Percentiles rank a stretch among this genome's conserved stretches.
These are phyloP conservation scores for Solanum clarkiae DNA, from an alignment of 257 asterid species.

Conservation along the genomic window DNA sequence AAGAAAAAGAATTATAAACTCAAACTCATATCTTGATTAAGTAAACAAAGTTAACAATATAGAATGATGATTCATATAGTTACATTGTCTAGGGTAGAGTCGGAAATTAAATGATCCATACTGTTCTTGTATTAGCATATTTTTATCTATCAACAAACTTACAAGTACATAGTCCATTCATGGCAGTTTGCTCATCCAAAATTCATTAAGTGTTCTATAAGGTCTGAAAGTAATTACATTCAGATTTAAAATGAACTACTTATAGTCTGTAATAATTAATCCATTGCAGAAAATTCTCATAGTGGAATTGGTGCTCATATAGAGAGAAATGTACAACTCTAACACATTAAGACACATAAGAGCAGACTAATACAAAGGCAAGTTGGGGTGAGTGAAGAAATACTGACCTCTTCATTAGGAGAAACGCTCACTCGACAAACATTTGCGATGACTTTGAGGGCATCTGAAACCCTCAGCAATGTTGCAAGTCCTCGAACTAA, in stretches of 20 bases:
- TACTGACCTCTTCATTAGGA: constrained; percentile 69
- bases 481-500: constrained; percentile 72
- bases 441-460: constrained; percentile 50
- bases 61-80: not conserved
- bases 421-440: constrained; percentile 85
- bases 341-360: not conserved
- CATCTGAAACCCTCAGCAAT: constrained; percentile 69
- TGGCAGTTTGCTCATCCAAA: not conserved
- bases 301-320: not conserved
- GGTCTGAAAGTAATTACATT: not conserved
- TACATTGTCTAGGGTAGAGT: not conserved
- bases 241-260: not conserved
- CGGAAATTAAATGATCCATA: not conserved
- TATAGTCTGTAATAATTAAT: not conserved
- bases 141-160: not conserved
- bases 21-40: not conserved
- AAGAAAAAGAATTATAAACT: not conserved
- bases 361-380: not conserved
- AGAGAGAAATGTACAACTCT: not conserved
- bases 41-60: not conserved
- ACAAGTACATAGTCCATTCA: not conserved
- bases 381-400: not conserved
- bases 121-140: not conserved
- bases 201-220: not conserved
- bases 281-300: not conserved